phyloP scores from a whole-genome alignment of 2,329 filamentous ascomycete species.

The Sporothrix luriei region DNA sequence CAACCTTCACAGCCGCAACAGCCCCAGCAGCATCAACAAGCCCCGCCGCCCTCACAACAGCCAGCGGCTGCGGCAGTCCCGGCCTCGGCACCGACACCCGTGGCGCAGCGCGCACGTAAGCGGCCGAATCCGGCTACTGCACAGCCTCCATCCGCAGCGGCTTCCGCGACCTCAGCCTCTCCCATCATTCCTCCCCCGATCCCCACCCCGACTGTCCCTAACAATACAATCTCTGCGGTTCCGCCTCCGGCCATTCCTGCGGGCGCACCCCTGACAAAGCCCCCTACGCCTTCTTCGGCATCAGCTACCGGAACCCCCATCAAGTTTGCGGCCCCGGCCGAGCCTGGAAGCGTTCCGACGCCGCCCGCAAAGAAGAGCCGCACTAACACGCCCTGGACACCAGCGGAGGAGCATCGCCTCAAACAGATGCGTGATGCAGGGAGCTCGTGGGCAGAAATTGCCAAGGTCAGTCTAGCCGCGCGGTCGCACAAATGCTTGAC shows the following conservation, averaged over 20 bases:
- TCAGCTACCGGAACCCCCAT: slow-evolving; percentile 35
- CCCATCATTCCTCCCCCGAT: slow-evolving; percentile 37
- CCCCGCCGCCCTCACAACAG: slow-evolving; percentile 39
- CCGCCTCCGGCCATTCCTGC: slow-evolving; percentile 42
- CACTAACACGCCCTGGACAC: slow-evolving; percentile 99
- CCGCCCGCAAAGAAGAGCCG: slow-evolving; percentile 83
- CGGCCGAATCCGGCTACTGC: slow-evolving; percentile 44
- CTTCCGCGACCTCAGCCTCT: slow-evolving; percentile 34
- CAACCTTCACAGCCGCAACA: slow-evolving; percentile 38
- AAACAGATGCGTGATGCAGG: slow-evolving; percentile 94
- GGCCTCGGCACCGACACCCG: slow-evolving; percentile 40
- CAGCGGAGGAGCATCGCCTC: slow-evolving; percentile 85
- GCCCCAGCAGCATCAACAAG: slow-evolving; percentile 38
- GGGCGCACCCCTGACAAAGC: slow-evolving; percentile 44
- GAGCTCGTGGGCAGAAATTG: slow-evolving; percentile 96
- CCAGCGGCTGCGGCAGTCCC: slow-evolving; percentile 28
- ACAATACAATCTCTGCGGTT: slow-evolving; percentile 45
- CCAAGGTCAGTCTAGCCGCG: slow-evolving; percentile 66
- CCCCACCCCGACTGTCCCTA: slow-evolving; percentile 33
- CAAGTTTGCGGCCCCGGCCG: slow-evolving; percentile 40
- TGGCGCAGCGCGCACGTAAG: slow-evolving; percentile 46
- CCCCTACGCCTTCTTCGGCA: slow-evolving; percentile 23
- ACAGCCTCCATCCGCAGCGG: slow-evolving; percentile 28
- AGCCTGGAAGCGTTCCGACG: slow-evolving; percentile 42
- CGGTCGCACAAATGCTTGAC: neutral